Evolutionary conservation across 225 moss, liverwort and hornwort species (phyloP), one percentile per base, ranked within the genome.

Genomic region (Thuidium tamariscinum): DNA sequence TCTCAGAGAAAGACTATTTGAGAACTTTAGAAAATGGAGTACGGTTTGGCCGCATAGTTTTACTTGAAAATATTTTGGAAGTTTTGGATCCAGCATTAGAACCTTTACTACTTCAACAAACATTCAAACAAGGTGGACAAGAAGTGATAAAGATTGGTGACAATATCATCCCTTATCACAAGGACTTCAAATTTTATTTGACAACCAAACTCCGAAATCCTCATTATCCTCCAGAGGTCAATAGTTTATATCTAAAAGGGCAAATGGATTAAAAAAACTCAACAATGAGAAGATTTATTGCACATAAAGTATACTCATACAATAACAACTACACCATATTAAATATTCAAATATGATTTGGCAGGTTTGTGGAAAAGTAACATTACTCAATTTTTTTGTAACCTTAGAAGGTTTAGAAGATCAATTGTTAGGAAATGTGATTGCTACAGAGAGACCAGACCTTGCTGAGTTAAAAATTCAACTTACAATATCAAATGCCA

Each of bases 141-240:
- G 97, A 97, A 80, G 96, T 96, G 13, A 97, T 97, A 29, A 97
- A 96, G 81, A 95, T 97, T 74, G 97, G 97, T 87, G 97, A 97
- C 57, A 97, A 95, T 30, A 82, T 97, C 56, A 97, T 97, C n/a
- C 97, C 96, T 3, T 96, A 97, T 66, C 95, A 97, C 83, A 94
- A 95, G 37, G 90, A 96, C 23, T 97, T 97, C 82, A 95, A 82
- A 85, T 97, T 97, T 67, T 96, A 92, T 77, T 82, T 97, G 36
- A 97, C 97, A 10, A 97, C 96, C 60, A 97, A 97, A 92, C 90
- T 97, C 46, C 88, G 96, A 54, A 97, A 97, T 44, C 96, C 96
- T 7, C 97, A 97, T 67, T 97, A 97, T 16, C 90, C 95, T 52
- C 96, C 95, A 7, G 96, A 97, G 96, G 97, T 66, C 51, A 11